Evolutionary conservation across 805 yeast species (phyloP).

Genomic region (Suhomyces sp.): DNA sequence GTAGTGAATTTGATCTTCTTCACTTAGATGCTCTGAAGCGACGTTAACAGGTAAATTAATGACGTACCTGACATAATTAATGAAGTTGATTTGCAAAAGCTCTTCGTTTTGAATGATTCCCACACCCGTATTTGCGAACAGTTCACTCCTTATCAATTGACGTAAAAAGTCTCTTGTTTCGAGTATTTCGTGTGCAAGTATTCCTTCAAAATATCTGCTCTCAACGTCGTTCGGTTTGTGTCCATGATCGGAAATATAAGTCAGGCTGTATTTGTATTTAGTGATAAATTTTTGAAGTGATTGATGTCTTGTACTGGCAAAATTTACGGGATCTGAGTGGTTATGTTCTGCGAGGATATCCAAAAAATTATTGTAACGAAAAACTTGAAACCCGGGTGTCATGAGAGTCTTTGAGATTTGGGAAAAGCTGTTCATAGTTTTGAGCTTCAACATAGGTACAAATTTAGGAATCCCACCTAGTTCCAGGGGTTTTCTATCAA

Average conservation of each 20-base stretch:
- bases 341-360: conserved; percentile 32
- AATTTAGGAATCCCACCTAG: conserved; percentile 17
- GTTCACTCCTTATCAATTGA: conserved; percentile 18
- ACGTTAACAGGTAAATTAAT: conserved; percentile 27
- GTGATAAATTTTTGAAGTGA: conserved; percentile 29
- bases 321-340: conserved; percentile 36
- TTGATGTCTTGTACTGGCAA: conserved; percentile 34
- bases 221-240: no score
- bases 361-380: conserved; percentile 33
- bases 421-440: conserved; percentile 25
- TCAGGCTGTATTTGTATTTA: conserved; percentile 16
- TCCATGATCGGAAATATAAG: background rate
- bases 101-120: conserved; percentile 29
- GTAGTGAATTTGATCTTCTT: conserved; percentile 26
- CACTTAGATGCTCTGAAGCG: conserved; percentile 17
- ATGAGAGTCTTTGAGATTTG: conserved; percentile 20
- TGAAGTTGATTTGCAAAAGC: conserved; percentile 37
- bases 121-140: conserved; percentile 1
- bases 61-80: conserved; percentile 36
- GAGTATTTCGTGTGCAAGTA: conserved; percentile 31
- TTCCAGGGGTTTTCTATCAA: background rate
- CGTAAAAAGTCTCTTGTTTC: conserved; percentile 28
- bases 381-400: conserved; percentile 29
- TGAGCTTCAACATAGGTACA: conserved; percentile 21
- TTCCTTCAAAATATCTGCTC: conserved; percentile 27